phyloP scores from a whole-genome alignment of 2,329 filamentous ascomycete genomes.

The Alternaria triticina region DNA sequence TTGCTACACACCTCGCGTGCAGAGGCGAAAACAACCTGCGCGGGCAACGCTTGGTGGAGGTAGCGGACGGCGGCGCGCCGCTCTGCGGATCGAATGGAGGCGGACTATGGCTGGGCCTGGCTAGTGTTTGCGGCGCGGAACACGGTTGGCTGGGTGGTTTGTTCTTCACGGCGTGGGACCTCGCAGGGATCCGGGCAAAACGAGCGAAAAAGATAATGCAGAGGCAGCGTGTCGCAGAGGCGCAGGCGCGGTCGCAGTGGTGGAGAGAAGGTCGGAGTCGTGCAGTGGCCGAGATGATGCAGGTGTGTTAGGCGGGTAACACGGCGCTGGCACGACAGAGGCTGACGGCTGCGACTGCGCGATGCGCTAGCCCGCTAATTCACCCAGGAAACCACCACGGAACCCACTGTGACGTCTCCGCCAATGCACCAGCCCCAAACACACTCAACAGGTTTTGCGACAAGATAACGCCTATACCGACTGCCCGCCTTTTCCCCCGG shows the following conservation, averaged over 20 bases:
- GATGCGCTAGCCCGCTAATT: constrained; percentile 10
- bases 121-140: background rate
- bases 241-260: background rate
- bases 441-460: constrained; percentile 15
- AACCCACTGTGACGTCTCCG: constrained; percentile 19
- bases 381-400: constrained; percentile 11
- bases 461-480: background rate
- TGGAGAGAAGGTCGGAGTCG: background rate
- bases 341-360: constrained; percentile 16
- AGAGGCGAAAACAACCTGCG: constrained; percentile 7
- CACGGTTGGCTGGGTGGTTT: constrained; percentile 4
- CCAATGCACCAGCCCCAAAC: constrained; percentile 11
- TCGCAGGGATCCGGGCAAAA: background rate
- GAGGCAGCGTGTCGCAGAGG: constrained; percentile 3
- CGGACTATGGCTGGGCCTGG: constrained; percentile 8
- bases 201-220: background rate
- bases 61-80: constrained; percentile 16
- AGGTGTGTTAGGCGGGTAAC: constrained; percentile 10
- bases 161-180: background rate
- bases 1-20: constrained; percentile 11
- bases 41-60: constrained; percentile 6
- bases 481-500: background rate
- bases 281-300: background rate
- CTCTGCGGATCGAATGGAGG: constrained; percentile 14
- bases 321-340: constrained; percentile 20